These are phyloP conservation scores for Jaapia argillacea DNA, from an alignment of 768 basidiomycete genomes.

Conservation along the genomic window DNA sequence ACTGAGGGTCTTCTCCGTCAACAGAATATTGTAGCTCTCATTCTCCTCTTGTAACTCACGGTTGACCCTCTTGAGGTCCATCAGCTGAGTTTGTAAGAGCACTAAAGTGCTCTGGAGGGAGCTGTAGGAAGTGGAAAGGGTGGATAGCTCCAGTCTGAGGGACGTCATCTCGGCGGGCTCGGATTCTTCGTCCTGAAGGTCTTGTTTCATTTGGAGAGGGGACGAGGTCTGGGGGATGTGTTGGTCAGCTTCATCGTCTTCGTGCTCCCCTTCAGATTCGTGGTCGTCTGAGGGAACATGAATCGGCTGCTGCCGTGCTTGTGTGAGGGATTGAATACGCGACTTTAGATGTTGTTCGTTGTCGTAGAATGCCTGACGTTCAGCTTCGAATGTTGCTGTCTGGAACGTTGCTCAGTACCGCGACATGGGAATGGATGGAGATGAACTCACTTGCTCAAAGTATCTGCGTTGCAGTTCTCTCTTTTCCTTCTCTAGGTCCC, in stretches of 20 bases:
- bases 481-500: conserved; percentile 85
- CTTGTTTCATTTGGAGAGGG: conserved; percentile 25
- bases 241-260: conserved; percentile 33
- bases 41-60: conserved; percentile 90
- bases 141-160: conserved; percentile 74
- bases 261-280: conserved; percentile 21
- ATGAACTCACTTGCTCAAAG: conserved; percentile 66
- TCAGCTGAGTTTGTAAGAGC: conserved; percentile 76
- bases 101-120: conserved; percentile 78
- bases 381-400: conserved; percentile 84
- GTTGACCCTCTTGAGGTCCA: conserved; percentile 84
- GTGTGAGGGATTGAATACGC: conserved; percentile 71
- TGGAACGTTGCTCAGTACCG: too few species aligned
- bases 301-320: conserved; percentile 50
- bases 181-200: conserved; percentile 52
- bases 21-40: conserved; percentile 90
- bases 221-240: conserved; percentile 18
- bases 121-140: conserved; percentile 75
- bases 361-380: conserved; percentile 87
- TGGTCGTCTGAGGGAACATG: conserved; percentile 22
- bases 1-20: conserved; percentile 84
- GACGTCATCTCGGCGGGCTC: conserved; percentile 87
- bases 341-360: conserved; percentile 91
- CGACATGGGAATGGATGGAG: too few species aligned
- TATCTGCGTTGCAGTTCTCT: conserved; percentile 74